Evolutionary conservation across 1,284 basidiomycete genomes (phyloP).

Genomic region (Apiotrichum montevideense): DNA sequence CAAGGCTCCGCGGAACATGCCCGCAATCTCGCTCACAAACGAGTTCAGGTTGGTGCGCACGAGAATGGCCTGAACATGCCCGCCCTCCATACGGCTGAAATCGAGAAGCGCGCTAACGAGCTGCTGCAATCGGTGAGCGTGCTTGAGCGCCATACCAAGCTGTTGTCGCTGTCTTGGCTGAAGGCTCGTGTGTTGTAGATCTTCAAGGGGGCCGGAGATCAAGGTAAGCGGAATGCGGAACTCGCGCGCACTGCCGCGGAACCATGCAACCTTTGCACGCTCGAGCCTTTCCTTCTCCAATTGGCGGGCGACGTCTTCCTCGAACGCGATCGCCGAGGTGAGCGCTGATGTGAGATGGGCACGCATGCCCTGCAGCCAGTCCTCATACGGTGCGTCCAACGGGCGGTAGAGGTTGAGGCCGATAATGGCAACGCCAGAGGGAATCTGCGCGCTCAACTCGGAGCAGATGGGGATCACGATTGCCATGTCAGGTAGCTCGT

Average conservation of each 20-base stretch:
- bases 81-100: constrained; percentile 30
- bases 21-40: constrained; percentile 35
- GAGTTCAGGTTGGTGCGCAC: constrained; percentile 30
- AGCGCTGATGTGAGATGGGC: constrained; percentile 12
- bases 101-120: constrained; percentile 33
- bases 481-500: constrained; percentile 29
- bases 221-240: constrained; percentile 28
- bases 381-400: constrained; percentile 27
- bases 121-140: constrained; percentile 27
- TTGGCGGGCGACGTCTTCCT: constrained; percentile 5
- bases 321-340: constrained; percentile 6
- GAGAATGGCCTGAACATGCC: constrained; percentile 29
- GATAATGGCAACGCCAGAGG: constrained; percentile 33
- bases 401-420: constrained; percentile 34
- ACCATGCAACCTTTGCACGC: constrained; percentile 23
- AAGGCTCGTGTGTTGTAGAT: constrained; percentile 18
- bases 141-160: constrained; percentile 24
- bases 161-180: constrained; percentile 6
- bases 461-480: constrained; percentile 37
- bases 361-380: constrained; percentile 23
- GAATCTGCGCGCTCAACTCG: constrained; percentile 15
- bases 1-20: constrained; percentile 32
- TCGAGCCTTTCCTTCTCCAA: constrained; percentile 15
- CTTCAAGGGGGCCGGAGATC: constrained; percentile 26
- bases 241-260: constrained; percentile 31